Conservation (phyloP, 202 grass and related monocot genomes). For the Setaria italica region DNA sequence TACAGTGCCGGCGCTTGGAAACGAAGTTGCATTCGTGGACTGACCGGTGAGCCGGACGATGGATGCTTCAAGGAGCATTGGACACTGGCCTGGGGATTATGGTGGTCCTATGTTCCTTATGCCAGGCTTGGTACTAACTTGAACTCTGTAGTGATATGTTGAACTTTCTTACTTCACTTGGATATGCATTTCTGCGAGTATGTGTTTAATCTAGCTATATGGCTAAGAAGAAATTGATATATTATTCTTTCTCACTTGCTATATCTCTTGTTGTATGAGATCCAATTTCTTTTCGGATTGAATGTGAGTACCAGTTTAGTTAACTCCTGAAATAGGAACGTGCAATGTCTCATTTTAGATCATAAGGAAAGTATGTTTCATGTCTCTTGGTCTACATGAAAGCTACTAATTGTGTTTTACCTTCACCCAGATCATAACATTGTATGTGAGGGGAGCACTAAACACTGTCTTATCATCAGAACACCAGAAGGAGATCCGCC, state of each 20-base stretch:
- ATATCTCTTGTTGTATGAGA: background rate
- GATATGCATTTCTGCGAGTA: background rate
- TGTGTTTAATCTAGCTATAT: background rate
- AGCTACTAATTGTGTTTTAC: slow-evolving; percentile 9
- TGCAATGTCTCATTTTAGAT: background rate
- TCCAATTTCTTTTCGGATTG: background rate
- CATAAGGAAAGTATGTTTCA: background rate
- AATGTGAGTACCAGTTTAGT: background rate
- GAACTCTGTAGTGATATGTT: background rate
- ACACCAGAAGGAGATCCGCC: slow-evolving; percentile 84
- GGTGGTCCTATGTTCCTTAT: slow-evolving; percentile 96
- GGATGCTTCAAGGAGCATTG: slow-evolving; percentile 70
- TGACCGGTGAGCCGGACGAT: too few species aligned
- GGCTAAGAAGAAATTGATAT: background rate
- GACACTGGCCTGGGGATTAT: slow-evolving; percentile 93
- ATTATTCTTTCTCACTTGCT: background rate
- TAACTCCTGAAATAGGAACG: slow-evolving; percentile 6
- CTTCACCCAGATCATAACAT: slow-evolving; percentile 70
- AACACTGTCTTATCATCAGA: slow-evolving; percentile 76
- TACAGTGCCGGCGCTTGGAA: too few species aligned
- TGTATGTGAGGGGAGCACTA: slow-evolving; percentile 72
- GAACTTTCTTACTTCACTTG: background rate
- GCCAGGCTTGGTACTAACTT: slow-evolving; percentile 79
- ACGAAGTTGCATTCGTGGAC: too few species aligned
- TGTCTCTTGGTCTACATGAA: background rate